These are phyloP conservation scores for Podaxis sp. DNA, from an alignment of 768 basidiomycete species.

Conservation along the genomic window DNA sequence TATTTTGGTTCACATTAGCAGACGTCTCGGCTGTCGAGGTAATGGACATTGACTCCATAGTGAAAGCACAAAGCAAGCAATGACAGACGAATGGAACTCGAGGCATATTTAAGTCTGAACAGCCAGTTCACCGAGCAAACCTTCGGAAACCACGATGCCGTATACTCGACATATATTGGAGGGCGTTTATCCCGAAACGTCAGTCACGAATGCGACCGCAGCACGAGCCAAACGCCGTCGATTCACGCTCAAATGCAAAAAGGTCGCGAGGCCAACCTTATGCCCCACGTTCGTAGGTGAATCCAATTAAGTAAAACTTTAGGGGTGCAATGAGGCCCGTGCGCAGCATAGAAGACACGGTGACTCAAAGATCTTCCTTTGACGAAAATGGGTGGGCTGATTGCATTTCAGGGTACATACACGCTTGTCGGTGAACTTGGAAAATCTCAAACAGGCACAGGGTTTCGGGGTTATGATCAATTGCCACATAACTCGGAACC, in stretches of 20 bases:
- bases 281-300: not conserved
- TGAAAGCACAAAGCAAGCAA: not conserved
- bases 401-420: no score
- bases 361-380: not conserved
- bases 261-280: no score
- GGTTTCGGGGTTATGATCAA: no score
- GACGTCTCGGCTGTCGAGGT: no score
- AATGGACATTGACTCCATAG: not conserved
- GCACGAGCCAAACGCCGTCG: not conserved
- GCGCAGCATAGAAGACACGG: not conserved
- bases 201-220: not conserved
- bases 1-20: no score
- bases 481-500: no score
- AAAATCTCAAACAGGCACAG: no score
- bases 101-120: not conserved
- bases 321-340: not conserved
- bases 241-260: not conserved
- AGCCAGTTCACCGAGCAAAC: not conserved
- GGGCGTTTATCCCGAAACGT: not conserved
- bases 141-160: no score
- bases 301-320: not conserved
- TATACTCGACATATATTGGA: not conserved
- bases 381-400: not conserved
- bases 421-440: no score
- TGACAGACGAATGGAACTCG: not conserved